Conservation (phyloP, 78 protist genomes). For the Dictyostelium citrinum region DNA sequence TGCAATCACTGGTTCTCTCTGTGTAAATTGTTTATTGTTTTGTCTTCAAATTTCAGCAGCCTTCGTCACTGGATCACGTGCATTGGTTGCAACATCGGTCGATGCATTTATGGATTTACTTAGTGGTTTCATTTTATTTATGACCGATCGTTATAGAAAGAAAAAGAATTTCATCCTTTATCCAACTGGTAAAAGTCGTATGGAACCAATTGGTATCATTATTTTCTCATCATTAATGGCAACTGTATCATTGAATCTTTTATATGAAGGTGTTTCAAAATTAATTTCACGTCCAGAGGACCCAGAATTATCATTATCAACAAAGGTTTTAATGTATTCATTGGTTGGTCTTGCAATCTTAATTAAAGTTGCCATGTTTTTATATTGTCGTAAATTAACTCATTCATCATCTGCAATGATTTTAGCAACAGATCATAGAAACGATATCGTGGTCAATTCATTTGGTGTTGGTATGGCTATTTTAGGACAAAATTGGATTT, state of each 20-base stretch:
- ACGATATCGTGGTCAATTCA: slow-evolving; percentile 86
- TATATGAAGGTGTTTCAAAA: slow-evolving; percentile 22
- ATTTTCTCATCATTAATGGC: slow-evolving; percentile 89
- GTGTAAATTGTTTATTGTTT: slow-evolving; percentile 76
- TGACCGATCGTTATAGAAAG: slow-evolving; percentile 70
- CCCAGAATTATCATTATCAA: background rate
- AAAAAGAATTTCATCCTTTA: slow-evolving; percentile 61
- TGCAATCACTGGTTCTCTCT: slow-evolving; percentile 67
- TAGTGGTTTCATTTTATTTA: slow-evolving; percentile 82
- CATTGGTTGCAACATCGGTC: slow-evolving; percentile 78
- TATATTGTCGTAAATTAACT: slow-evolving; percentile 76
- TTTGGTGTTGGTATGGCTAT: slow-evolving; percentile 82
- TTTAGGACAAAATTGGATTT: slow-evolving; percentile 2
- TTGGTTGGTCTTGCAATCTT: slow-evolving; percentile 57
- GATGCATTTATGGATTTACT: slow-evolving; percentile 89
- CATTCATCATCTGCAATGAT: slow-evolving; percentile 65
- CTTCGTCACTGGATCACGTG: slow-evolving; percentile 75
- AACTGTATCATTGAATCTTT: slow-evolving; percentile 75
- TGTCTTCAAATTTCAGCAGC: slow-evolving; percentile 79
- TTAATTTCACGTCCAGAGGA: background rate
- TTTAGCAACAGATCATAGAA: slow-evolving; percentile 86
- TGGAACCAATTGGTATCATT: slow-evolving; percentile 89
- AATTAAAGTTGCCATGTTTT: slow-evolving; percentile 72
- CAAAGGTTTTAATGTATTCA: slow-evolving; percentile 11
- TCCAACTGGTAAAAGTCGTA: slow-evolving; percentile 87